phyloP scores from a whole-genome alignment of 768 basidiomycete species.

The Phallus indusiatus region DNA sequence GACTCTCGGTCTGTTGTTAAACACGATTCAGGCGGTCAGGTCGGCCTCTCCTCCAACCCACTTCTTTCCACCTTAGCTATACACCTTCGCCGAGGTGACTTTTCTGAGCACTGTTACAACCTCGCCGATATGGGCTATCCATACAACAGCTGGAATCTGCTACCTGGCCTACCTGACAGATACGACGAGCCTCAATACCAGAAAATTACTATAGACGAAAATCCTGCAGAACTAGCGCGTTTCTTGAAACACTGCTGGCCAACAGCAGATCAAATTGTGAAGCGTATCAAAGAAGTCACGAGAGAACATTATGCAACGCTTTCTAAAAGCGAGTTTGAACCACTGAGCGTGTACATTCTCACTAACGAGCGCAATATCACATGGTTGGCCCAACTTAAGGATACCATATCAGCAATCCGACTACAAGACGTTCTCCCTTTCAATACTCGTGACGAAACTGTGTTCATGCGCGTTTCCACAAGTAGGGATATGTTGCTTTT shows the following conservation, averaged over 20 bases:
- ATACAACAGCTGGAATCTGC: conserved; percentile 46
- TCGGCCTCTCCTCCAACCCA: background rate
- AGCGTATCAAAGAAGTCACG: conserved; percentile 29
- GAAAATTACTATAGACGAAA: conserved; percentile 16
- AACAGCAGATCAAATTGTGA: conserved; percentile 36
- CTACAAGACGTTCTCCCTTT: background rate
- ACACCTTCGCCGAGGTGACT: conserved; percentile 52
- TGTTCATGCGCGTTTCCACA: conserved; percentile 41
- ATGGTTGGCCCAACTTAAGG: conserved; percentile 41
- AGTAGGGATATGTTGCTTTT: conserved; percentile 42
- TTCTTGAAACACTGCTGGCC: conserved; percentile 48
- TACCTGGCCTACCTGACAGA: conserved; percentile 40
- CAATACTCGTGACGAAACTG: conserved; percentile 6
- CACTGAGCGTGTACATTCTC: conserved; percentile 51
- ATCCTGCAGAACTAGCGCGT: background rate
- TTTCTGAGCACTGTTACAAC: conserved; percentile 35
- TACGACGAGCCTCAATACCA: conserved; percentile 24
- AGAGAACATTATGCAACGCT: conserved; percentile 20
- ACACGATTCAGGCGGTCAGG: background rate
- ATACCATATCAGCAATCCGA: conserved; percentile 22
- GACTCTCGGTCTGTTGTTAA: background rate
- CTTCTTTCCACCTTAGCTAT: conserved; percentile 29
- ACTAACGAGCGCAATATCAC: conserved; percentile 42
- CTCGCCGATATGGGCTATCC: conserved; percentile 30
- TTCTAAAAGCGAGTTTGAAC: conserved; percentile 7